Conservation (phyloP, 306 rosid species). For the Prunus fruticosa region DNA sequence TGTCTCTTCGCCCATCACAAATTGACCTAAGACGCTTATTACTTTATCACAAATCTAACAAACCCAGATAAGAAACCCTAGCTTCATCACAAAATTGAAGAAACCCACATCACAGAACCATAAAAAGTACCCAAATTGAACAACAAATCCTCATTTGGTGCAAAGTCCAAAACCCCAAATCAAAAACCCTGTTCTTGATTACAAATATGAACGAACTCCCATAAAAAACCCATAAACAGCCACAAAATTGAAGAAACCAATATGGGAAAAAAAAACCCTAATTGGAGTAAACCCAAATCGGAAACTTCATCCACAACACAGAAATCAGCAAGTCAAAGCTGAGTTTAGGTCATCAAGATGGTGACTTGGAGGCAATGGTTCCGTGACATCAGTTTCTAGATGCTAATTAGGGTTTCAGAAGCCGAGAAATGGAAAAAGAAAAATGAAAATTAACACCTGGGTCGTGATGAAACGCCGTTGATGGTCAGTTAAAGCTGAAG, state of each 20-base stretch:
- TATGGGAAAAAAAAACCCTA: slow-evolving; percentile 10
- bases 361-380: neutral
- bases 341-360: neutral
- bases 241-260: neutral
- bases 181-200: slow-evolving; percentile 3
- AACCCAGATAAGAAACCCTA: slow-evolving; percentile 39
- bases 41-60: slow-evolving; percentile 29
- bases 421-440: neutral
- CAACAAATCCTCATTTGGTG: neutral
- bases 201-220: slow-evolving; percentile 5
- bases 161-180: slow-evolving; percentile 4
- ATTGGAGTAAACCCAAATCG: slow-evolving; percentile 27
- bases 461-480: slow-evolving; percentile 7
- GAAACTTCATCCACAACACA: neutral
- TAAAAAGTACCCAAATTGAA: slow-evolving; percentile 4
- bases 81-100: slow-evolving; percentile 29
- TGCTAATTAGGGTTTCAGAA: slow-evolving; percentile 13
- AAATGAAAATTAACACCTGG: slow-evolving; percentile 44
- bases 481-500: slow-evolving; percentile 2
- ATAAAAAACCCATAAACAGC: slow-evolving; percentile 7
- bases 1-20: slow-evolving; percentile 76
- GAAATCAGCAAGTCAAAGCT: slow-evolving; percentile 6
- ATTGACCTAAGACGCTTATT: slow-evolving; percentile 20
- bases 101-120: slow-evolving; percentile 25
- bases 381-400: neutral